phyloP scores from a whole-genome alignment of 2,329 filamentous ascomycete genomes.

The Dactylellina cionopaga region DNA sequence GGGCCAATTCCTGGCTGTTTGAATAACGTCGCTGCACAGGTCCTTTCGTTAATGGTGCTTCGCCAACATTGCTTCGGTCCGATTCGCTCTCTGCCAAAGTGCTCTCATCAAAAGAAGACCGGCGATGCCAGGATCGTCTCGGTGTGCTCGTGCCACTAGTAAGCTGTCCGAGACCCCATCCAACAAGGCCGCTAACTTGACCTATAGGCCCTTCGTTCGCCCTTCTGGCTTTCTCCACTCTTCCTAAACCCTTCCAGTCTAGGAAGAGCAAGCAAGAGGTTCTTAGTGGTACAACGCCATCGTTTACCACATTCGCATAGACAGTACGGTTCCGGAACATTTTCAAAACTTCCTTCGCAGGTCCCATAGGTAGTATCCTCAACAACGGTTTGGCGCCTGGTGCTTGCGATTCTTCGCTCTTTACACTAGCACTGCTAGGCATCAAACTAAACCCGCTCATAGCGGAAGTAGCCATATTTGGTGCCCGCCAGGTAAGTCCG shows the following conservation, averaged over 20 bases:
- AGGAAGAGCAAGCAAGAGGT: constrained; percentile 97
- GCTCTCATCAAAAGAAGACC: constrained; percentile 37
- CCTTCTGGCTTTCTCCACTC: constrained; percentile 91
- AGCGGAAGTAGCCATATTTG: constrained; percentile 77
- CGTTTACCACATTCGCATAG: constrained; percentile 97
- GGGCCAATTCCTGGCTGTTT: constrained; percentile 17
- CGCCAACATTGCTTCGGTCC: constrained; percentile 8
- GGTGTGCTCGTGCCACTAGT: constrained; percentile 61
- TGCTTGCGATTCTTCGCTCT: constrained; percentile 71
- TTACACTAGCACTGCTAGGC: constrained; percentile 55
- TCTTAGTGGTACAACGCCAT: constrained; percentile 92
- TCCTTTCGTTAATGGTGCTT: constrained; percentile 38
- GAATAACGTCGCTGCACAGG: constrained; percentile 33
- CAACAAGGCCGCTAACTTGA: constrained; percentile 88
- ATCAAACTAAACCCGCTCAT: constrained; percentile 52
- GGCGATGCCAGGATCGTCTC: constrained; percentile 37
- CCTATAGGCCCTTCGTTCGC: constrained; percentile 73
- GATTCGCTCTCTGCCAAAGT: constrained; percentile 33
- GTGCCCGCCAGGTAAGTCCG: constrained; percentile 91
- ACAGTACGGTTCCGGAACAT: constrained; percentile 91
- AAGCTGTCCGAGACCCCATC: constrained; percentile 93
- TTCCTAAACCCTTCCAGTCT: constrained; percentile 92
- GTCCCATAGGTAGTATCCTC: constrained; percentile 87
- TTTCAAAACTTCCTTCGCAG: constrained; percentile 84
- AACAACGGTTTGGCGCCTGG: constrained; percentile 88